phyloP scores from a whole-genome alignment of 2,329 filamentous ascomycete species.

The Colletotrichum limetticola region DNA sequence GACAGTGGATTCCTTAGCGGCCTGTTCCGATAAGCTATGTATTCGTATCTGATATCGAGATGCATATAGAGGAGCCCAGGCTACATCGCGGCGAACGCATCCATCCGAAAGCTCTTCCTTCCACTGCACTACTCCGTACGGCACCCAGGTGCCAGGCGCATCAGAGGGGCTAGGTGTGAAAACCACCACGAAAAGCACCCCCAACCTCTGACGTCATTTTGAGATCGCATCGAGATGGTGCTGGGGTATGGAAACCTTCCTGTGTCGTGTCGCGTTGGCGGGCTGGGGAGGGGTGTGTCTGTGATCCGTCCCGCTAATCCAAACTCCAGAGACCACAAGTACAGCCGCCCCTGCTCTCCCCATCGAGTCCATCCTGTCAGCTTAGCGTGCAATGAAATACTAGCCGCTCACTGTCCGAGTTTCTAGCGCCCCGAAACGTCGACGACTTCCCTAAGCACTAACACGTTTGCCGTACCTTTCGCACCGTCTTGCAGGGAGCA shows the following conservation, averaged over 20 bases:
- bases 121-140: not conserved
- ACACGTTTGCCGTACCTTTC: not conserved
- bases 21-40: not conserved
- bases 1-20: not conserved
- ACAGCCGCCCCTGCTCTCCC: not conserved
- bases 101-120: not conserved
- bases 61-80: not conserved
- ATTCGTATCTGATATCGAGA: not conserved
- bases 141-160: not conserved
- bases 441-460: not conserved
- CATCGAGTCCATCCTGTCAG: not conserved
- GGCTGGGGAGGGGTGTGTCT: constrained; percentile 1
- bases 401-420: constrained; percentile 23
- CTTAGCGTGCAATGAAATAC: constrained; percentile 1
- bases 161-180: not conserved
- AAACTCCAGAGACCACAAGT: not conserved
- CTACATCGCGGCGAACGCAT: not conserved
- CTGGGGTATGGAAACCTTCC: not conserved
- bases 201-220: constrained; percentile 24
- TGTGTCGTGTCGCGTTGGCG: constrained; percentile 22
- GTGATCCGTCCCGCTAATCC: constrained; percentile 11
- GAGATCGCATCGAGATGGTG: constrained; percentile 33
- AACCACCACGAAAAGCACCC: constrained; percentile 9
- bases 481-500: not conserved
- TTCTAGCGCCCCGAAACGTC: not conserved